Evolutionary conservation across 495 filamentous ascomycete genomes (phyloP).

Genomic region (Podospora bellae-mahoneyi): DNA sequence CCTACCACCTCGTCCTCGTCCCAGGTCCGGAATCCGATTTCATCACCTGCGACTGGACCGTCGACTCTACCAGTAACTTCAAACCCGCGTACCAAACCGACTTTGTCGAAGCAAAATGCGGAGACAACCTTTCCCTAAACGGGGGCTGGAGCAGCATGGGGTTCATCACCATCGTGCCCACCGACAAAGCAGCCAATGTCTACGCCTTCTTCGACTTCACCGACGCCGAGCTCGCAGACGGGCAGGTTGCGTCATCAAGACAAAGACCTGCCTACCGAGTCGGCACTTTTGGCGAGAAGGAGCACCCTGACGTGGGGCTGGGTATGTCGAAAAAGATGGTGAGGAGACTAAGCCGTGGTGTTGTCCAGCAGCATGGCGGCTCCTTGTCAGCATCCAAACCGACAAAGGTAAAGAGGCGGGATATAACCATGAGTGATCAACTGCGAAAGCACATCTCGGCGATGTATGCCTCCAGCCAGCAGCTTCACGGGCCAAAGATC

Average conservation of each 20-base stretch:
- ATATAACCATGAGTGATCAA: too few species aligned
- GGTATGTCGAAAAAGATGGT: neutral
- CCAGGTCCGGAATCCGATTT: neutral
- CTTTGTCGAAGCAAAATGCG: slow-evolving; percentile 18
- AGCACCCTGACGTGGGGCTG: neutral
- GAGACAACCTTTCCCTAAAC: slow-evolving; percentile 20
- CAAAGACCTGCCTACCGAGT: slow-evolving; percentile 11
- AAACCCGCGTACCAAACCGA: slow-evolving; percentile 19
- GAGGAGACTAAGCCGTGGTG: neutral
- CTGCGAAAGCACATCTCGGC: too few species aligned
- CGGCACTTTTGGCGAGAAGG: slow-evolving; percentile 5
- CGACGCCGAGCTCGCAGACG: slow-evolving; percentile 21
- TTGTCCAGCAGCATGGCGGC: too few species aligned
- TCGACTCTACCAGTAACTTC: slow-evolving; percentile 12
- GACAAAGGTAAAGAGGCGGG: too few species aligned
- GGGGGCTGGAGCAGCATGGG: slow-evolving; percentile 26
- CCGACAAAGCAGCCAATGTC: slow-evolving; percentile 7
- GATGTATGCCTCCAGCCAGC: too few species aligned
- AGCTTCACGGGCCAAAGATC: too few species aligned
- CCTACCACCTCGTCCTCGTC: slow-evolving; percentile 7
- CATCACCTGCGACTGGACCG: slow-evolving; percentile 17
- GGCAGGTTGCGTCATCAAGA: neutral
- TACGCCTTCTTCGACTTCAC: slow-evolving; percentile 30
- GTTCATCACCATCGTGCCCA: slow-evolving; percentile 28
- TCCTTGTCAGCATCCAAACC: too few species aligned